These are phyloP conservation scores for Aspergillus mulundensis DNA, from an alignment of 495 filamentous ascomycete genomes.

Conservation along the genomic window DNA sequence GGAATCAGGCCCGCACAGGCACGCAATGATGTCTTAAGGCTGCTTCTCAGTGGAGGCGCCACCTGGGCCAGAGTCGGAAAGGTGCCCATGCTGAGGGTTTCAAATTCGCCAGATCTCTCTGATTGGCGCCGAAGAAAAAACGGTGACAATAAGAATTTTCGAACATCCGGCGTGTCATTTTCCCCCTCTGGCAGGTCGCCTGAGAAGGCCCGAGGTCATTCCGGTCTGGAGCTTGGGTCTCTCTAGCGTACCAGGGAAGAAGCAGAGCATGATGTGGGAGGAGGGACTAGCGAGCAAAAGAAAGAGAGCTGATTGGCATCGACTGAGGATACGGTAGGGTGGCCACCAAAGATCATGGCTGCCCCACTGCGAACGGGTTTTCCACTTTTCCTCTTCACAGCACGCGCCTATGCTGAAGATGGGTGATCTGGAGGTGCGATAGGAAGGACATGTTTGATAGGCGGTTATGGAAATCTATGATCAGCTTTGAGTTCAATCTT, in stretches of 20 bases:
- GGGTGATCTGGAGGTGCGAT: too few relatives aligned
- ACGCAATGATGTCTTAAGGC: slow-evolving; percentile 5
- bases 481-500: neutral
- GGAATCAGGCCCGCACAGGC: neutral
- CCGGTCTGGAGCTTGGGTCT: slow-evolving; percentile 4
- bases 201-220: slow-evolving; percentile 7
- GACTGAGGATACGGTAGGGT: neutral
- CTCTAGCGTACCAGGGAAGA: slow-evolving; percentile 10
- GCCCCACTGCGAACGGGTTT: neutral
- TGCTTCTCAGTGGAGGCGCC: slow-evolving; percentile 10
- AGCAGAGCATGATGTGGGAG: neutral
- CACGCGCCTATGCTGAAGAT: neutral
- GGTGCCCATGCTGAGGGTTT: neutral
- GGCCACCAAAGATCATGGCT: neutral
- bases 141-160: slow-evolving; percentile 1
- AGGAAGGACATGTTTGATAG: too few relatives aligned
- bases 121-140: slow-evolving; percentile 1
- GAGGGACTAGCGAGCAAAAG: neutral
- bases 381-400: neutral
- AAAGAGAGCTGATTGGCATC: slow-evolving; percentile 4
- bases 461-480: neutral
- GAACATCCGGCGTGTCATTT: slow-evolving; percentile 16
- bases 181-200: slow-evolving; percentile 21
- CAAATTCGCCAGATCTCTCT: neutral
- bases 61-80: slow-evolving; percentile 6